Evolutionary conservation across 495 filamentous ascomycete species (phyloP).

Genomic region (Aspergillus panamensis): DNA sequence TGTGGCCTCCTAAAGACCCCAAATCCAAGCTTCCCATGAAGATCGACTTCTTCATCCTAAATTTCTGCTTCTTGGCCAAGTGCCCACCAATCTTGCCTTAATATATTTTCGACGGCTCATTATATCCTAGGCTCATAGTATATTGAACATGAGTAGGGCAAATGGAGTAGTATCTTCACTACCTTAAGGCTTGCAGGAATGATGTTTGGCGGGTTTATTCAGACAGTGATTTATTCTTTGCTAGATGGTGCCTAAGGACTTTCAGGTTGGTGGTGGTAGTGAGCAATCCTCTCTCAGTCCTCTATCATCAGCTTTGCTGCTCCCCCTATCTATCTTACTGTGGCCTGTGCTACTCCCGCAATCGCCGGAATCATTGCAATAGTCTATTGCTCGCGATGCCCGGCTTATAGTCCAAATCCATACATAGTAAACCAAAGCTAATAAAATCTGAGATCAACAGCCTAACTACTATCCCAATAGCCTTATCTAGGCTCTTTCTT

Average conservation of each 20-base stretch:
- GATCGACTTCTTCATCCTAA: slow-evolving; percentile 61
- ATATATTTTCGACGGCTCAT: slow-evolving; percentile 58
- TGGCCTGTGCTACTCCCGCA: no score
- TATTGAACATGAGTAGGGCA: slow-evolving; percentile 59
- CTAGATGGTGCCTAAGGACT: slow-evolving; percentile 51
- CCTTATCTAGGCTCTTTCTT: slow-evolving; percentile 54
- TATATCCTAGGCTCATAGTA: slow-evolving; percentile 70
- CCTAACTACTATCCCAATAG: slow-evolving; percentile 54
- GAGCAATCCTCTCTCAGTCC: slow-evolving; percentile 5
- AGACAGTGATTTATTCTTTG: slow-evolving; percentile 54
- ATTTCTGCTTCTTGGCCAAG: slow-evolving; percentile 61
- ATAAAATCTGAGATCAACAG: slow-evolving; percentile 34
- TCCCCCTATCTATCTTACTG: no score
- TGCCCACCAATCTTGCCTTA: slow-evolving; percentile 59
- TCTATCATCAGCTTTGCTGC: no score
- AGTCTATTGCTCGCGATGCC: no score
- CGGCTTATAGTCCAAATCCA: no score
- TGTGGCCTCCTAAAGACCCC: slow-evolving; percentile 11
- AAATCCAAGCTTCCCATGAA: slow-evolving; percentile 27
- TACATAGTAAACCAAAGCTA: background rate
- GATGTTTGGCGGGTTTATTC: slow-evolving; percentile 54
- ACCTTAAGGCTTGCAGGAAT: slow-evolving; percentile 36
- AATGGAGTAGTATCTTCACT: slow-evolving; percentile 49
- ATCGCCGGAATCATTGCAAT: no score
- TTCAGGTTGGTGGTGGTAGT: slow-evolving; percentile 62